phyloP scores from a whole-genome alignment of 257 asterid species.

The Coffea canephora region DNA sequence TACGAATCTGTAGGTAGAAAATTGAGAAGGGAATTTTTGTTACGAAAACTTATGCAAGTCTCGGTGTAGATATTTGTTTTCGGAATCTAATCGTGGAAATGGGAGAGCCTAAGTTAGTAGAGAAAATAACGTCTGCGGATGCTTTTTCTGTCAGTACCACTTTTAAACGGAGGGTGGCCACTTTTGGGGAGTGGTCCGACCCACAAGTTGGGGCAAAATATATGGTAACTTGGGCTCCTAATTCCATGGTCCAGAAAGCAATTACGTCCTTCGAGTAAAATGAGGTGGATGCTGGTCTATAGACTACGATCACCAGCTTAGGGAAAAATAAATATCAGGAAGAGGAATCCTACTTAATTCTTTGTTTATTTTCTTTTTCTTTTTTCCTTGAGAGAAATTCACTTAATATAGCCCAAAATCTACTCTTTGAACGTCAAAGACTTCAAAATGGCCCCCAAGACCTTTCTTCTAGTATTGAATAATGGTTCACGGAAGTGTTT shows the following conservation, averaged over 20 bases:
- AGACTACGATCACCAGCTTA: not conserved
- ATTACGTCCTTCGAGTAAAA: slow-evolving; percentile 3
- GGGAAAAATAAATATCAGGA: not conserved
- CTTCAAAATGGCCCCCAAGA: too few relatives aligned
- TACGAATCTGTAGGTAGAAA: not conserved
- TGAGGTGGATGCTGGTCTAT: not conserved
- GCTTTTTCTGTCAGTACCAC: not conserved
- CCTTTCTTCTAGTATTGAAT: too few relatives aligned
- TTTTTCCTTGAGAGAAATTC: too few relatives aligned
- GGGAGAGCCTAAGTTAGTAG: not conserved
- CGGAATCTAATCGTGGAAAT: not conserved
- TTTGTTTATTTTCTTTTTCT: too few relatives aligned
- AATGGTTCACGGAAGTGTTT: too few relatives aligned
- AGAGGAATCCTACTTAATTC: not conserved
- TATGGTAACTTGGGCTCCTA: not conserved
- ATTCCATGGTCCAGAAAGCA: slow-evolving; percentile 3
- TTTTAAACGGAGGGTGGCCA: not conserved
- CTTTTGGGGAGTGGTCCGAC: not conserved
- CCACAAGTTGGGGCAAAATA: slow-evolving; percentile 1
- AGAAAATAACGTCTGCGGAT: not conserved
- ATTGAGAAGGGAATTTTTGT: not conserved
- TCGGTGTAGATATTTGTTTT: not conserved
- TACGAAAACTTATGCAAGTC: not conserved
- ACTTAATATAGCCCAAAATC: not conserved
- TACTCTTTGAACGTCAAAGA: too few relatives aligned